Evolutionary conservation across 73 alveolate genomes (phyloP), one percentile per base, ranked within the genome.

Genomic region (Paramecium sexaurelia): DNA sequence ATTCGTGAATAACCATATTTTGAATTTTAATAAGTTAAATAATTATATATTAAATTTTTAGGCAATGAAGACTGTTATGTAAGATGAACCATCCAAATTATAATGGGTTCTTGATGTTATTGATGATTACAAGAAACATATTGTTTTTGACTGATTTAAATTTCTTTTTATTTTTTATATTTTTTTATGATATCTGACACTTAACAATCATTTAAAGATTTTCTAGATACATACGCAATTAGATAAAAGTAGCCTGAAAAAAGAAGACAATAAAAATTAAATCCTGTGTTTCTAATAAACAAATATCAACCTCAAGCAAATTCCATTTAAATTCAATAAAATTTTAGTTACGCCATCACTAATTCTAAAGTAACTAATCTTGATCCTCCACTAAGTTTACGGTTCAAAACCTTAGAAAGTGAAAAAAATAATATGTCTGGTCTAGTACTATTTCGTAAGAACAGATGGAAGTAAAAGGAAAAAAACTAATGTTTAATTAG

Each of bases 81-180:
- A 32, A 45, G 83, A 61, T 19, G 55, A 35, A 36, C 32, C 56
- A 27, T 40, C 86, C 15, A 27, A 71, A 71, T n/a, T 71, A n/a
- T 22, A 71, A 71, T 71, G 86, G 86, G 86, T 71, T 9, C 29
- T 35, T 13, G 86, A 71, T 71, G 86, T 71, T 27, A 36, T 71
- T 71, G 86, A 71, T 35, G 86, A 71, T 9, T 71, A 71, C 56
- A 71, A 71, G 43, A 35, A 71, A 36, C 86, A 71, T 71, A 71
- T 71, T 17, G 86, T 71, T 71, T 71, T 35, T 17, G 86, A 71
- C 35, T 61, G 83, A 61, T 61, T 22, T 51, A 51, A 17, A 51
- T 51, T 51, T n/a, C n/a, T n/a, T 41, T 51, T 51, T 51, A 51
- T 51, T 51, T 51, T 51, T 35, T 47, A 47, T 47, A 8, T 8